A percentile compares a stretch with the other conserved stretches of the same genome.
Evolutionary conservation across 352 stramenopile species (phyloP).

Genomic region (Pythium rishiriense): DNA sequence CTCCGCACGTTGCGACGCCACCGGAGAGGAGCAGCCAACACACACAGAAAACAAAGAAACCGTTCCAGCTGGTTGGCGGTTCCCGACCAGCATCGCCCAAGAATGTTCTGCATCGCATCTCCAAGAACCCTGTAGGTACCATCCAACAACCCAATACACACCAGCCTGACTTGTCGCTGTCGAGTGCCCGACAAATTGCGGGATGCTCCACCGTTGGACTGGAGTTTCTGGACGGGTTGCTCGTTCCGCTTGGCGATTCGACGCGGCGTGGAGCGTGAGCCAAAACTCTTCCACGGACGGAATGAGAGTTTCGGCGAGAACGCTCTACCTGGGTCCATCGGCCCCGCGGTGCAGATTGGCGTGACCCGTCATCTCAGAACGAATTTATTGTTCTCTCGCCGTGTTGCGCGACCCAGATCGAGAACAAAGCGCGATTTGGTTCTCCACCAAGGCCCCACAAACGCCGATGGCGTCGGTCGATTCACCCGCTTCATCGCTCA

Average conservation of each 20-base stretch:
- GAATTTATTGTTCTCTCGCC: neutral
- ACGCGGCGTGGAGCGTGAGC: neutral
- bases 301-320: neutral
- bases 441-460: neutral
- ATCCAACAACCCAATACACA: neutral
- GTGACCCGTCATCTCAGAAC: neutral
- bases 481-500: neutral
- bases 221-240: neutral
- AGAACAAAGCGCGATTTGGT: neutral
- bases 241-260: neutral
- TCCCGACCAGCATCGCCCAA: neutral
- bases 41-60: conserved; percentile 1
- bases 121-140: neutral
- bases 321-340: neutral
- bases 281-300: neutral
- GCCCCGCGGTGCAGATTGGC: neutral
- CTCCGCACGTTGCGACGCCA: neutral
- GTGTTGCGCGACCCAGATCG: neutral
- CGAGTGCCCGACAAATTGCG: neutral
- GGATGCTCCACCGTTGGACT: too few species aligned
- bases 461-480: conserved; percentile 3
- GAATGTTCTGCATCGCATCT: neutral
- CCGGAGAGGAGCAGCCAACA: neutral
- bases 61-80: neutral
- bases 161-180: too few species aligned